Percentiles rank a stretch among this genome's conserved stretches.
phyloP scores from a whole-genome alignment of 2,329 filamentous ascomycete genomes.

The Pseudogymnoascus pannorum region DNA sequence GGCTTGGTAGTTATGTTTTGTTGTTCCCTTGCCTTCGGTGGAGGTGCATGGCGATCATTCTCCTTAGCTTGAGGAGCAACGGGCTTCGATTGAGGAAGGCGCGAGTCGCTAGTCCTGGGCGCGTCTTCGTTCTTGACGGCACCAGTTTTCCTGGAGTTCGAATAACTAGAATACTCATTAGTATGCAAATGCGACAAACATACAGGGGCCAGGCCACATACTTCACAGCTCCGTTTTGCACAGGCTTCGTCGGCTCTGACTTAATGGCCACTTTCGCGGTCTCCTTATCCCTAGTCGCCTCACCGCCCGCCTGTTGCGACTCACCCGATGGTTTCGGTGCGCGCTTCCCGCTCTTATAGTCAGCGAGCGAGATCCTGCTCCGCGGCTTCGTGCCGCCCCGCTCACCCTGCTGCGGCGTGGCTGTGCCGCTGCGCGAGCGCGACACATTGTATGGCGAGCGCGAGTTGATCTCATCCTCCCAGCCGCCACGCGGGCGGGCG shows the following conservation, averaged over 20 bases:
- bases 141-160: neutral
- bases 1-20: constrained; percentile 22
- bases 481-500: constrained; percentile 8
- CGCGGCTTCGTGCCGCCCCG: constrained; percentile 22
- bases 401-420: constrained; percentile 22
- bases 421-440: constrained; percentile 22
- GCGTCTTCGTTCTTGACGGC: neutral
- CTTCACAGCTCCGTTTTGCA: neutral
- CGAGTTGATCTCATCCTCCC: constrained; percentile 23
- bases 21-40: constrained; percentile 11
- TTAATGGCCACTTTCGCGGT: neutral
- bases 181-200: neutral
- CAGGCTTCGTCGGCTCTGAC: neutral
- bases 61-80: neutral
- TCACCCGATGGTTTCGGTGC: neutral
- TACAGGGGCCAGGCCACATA: neutral
- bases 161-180: neutral
- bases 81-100: neutral
- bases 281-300: neutral
- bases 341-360: constrained; percentile 23
- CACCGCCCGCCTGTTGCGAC: neutral
- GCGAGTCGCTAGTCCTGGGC: neutral
- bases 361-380: constrained; percentile 26
- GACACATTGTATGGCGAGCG: constrained; percentile 18
- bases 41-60: constrained; percentile 8